Percentiles rank a stretch among this genome's conserved stretches.
phyloP scores from a whole-genome alignment of 371 early-diverging fungal species.

The Smittium culicis region DNA sequence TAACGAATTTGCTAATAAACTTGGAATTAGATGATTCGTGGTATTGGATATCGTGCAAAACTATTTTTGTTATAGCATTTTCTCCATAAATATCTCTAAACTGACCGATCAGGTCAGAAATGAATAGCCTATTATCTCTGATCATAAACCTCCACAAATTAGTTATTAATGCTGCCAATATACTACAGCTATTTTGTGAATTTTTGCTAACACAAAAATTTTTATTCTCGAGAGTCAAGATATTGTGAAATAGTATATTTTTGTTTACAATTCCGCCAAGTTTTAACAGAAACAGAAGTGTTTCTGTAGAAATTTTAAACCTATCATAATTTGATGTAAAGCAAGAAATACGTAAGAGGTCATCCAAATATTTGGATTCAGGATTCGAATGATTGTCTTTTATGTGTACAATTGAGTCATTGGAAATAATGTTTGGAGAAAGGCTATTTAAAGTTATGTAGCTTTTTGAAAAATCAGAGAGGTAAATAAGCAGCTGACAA shows the following conservation, averaged over 20 bases:
- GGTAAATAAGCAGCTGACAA: background rate
- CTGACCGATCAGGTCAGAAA: background rate
- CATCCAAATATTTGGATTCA: background rate
- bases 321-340: background rate
- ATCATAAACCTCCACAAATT: constrained; percentile 6
- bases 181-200: background rate
- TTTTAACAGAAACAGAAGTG: background rate
- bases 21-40: too few relatives aligned
- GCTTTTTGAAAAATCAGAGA: background rate
- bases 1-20: background rate
- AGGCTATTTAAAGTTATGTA: background rate
- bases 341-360: background rate
- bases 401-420: background rate
- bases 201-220: background rate
- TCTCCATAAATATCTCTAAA: constrained; percentile 7
- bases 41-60: background rate
- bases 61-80: background rate
- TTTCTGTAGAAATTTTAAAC: background rate
- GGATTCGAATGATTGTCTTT: background rate
- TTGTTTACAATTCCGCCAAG: background rate
- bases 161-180: background rate
- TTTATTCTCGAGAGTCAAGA: background rate
- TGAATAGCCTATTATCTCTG: background rate
- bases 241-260: background rate
- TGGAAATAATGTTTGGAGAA: background rate